Evolutionary conservation across 257 asterid genomes (phyloP), one percentile per base, ranked within the genome.

Genomic region (Misopates orontium): DNA sequence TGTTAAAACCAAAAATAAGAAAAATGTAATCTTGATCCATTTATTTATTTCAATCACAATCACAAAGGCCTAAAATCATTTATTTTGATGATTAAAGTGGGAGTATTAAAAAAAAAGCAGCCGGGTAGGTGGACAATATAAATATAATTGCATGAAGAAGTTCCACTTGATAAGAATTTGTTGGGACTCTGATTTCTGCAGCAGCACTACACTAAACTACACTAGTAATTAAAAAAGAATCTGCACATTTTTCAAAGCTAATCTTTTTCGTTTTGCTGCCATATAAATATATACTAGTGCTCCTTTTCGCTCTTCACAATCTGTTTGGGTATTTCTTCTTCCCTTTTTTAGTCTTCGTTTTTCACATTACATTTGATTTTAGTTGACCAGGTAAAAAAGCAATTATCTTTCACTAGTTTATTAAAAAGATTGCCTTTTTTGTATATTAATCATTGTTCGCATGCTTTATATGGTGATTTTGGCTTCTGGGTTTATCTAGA

Each of bases 201-300:
- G 11, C 9, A 23, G 28, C 9, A 20, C 11, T 52, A n/a, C n/a
- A n/a, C 53, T 47, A 13, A 69, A 62, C 63, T 45, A 52, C n/a
- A n/a, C n/a, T n/a, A n/a, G n/a, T n/a, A n/a, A n/a, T n/a, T n/a
- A n/a, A n/a, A n/a, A n/a, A 57, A 50, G 81, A 68, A 77, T 77
- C 81, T 77, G n/a, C 67, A 52, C 72, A 39, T 32, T 77, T 69
- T 58, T 40, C 78, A 59, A 68, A 68, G 75, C 66, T 36, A 40
- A 25, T 45, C 36, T 4, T 25, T 17, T 42, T 25, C 45, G 67
- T 56, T 75, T 75, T 32, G 58, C 48, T 60, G 52, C 67, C 62
- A 56, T 68, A 21, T 42, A 24, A 48, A 23, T 58, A 67, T 45
- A 41, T 59, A 59, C 9, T 18, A 13, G n/a, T 54, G 67, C 21